Percentiles rank a stretch among this genome's conserved stretches.
Evolutionary conservation across 2,329 filamentous ascomycete species (phyloP).

Genomic region (Mycocentrospora acerina): DNA sequence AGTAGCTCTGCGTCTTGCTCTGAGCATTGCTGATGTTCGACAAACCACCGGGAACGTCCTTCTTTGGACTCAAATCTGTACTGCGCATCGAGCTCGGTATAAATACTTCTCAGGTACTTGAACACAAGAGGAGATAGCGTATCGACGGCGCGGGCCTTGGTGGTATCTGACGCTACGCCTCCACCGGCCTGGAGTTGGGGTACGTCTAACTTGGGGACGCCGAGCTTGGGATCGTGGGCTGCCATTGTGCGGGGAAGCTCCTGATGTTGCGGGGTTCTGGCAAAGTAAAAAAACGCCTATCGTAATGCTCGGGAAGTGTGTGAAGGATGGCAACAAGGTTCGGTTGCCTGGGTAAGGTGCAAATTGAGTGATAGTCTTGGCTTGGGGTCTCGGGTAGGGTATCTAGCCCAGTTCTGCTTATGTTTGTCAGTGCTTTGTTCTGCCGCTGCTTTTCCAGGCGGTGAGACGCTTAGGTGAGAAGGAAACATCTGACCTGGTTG

Average conservation of each 20-base stretch:
- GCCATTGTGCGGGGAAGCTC: slow-evolving; percentile 9
- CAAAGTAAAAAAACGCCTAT: not conserved
- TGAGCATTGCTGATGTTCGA: slow-evolving; percentile 32
- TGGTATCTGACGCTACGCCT: slow-evolving; percentile 32
- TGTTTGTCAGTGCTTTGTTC: slow-evolving; percentile 8
- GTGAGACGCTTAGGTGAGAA: no score
- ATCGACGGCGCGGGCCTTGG: slow-evolving; percentile 33
- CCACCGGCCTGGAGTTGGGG: slow-evolving; percentile 43
- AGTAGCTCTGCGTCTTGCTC: slow-evolving; percentile 25
- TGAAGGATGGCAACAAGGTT: no score
- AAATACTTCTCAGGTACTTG: slow-evolving; percentile 29
- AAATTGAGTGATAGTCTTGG: not conserved
- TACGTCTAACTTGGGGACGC: slow-evolving; percentile 32
- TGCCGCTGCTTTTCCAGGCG: not conserved
- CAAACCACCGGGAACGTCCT: slow-evolving; percentile 32
- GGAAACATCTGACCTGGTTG: no score
- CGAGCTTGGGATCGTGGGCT: slow-evolving; percentile 33
- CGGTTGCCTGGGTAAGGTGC: no score
- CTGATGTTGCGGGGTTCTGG: not conserved
- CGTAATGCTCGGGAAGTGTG: not conserved
- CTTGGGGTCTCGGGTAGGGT: not conserved
- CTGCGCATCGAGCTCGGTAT: slow-evolving; percentile 32
- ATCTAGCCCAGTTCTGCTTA: slow-evolving; percentile 22
- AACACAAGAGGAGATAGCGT: slow-evolving; percentile 28
- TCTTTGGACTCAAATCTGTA: slow-evolving; percentile 36